Evolutionary conservation across 176 grass and related monocot genomes (phyloP).

Genomic region (Musa troglodytarum): DNA sequence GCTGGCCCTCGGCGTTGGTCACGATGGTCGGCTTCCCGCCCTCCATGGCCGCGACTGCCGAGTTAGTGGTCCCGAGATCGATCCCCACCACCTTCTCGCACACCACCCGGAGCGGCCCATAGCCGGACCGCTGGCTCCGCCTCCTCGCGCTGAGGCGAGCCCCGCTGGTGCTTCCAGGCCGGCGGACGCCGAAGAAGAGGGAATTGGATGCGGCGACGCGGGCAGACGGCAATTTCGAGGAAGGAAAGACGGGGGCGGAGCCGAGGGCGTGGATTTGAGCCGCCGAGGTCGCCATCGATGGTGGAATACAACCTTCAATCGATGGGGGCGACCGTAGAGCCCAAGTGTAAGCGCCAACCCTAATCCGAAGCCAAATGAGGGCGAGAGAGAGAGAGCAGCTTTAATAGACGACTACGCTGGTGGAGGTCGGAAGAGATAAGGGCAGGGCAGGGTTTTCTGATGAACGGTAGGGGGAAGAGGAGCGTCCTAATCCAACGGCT

Average conservation of each 20-base stretch:
- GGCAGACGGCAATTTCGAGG: slow-evolving; percentile 27
- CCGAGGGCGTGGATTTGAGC: slow-evolving; percentile 26
- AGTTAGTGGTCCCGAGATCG: slow-evolving; percentile 93
- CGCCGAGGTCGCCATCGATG: slow-evolving; percentile 7
- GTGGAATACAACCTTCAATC: background rate
- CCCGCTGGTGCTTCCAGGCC: slow-evolving; percentile 6
- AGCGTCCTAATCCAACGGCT: too few species aligned
- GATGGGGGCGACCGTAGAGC: background rate
- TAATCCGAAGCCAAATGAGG: background rate
- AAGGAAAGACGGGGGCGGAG: slow-evolving; percentile 38
- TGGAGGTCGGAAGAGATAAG: background rate
- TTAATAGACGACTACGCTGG: background rate
- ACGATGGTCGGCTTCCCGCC: slow-evolving; percentile 95
- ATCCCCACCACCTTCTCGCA: slow-evolving; percentile 98
- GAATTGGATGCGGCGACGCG: slow-evolving; percentile 24
- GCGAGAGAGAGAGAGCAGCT: background rate
- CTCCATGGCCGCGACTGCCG: slow-evolving; percentile 95
- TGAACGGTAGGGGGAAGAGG: too few species aligned
- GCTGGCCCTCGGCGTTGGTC: slow-evolving; percentile 88
- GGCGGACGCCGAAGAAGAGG: slow-evolving; percentile 43
- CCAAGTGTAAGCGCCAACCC: background rate
- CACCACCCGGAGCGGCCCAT: slow-evolving; percentile 48
- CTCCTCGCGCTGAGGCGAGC: slow-evolving; percentile 8
- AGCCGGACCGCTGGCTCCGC: slow-evolving; percentile 22
- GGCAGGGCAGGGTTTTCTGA: too few species aligned